Conservation (phyloP, 768 basidiomycete genomes). For the Termitomyces sp. region DNA sequence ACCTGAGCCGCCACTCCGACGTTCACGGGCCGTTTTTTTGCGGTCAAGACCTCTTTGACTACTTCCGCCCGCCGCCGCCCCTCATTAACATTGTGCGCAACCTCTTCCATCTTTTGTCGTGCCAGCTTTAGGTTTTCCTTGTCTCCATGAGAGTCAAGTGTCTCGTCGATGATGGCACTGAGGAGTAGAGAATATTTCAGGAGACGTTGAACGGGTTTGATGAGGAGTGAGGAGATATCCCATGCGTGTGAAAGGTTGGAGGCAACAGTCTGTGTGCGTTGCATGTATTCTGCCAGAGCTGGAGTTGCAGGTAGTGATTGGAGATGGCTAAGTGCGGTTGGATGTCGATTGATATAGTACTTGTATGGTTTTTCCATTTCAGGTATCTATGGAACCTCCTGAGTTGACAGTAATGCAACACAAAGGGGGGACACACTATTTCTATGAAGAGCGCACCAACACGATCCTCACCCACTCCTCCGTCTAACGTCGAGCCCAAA, state of each 20-base stretch:
- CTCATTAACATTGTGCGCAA: constrained; percentile 76
- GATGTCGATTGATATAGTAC: constrained; percentile 77
- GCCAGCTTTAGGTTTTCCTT: constrained; percentile 52
- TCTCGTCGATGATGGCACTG: constrained; percentile 67
- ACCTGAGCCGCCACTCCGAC: constrained; percentile 50
- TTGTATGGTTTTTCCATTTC: constrained; percentile 70
- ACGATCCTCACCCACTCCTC: constrained; percentile 61
- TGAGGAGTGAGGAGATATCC: constrained; percentile 91
- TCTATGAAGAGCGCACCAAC: constrained; percentile 70
- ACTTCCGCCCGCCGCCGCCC: constrained; percentile 72
- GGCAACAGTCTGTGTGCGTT: constrained; percentile 60
- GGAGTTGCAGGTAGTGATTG: constrained; percentile 38
- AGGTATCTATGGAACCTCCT: constrained; percentile 45
- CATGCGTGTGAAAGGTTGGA: constrained; percentile 78
- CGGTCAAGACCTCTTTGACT: constrained; percentile 64
- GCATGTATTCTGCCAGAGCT: constrained; percentile 60
- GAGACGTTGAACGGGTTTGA: constrained; percentile 95
- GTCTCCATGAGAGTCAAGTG: constrained; percentile 64
- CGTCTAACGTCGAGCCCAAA: constrained; percentile 56
- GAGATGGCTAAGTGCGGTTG: constrained; percentile 68
- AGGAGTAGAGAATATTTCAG: constrained; percentile 93
- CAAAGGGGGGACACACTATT: constrained; percentile 35
- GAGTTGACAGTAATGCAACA: constrained; percentile 5
- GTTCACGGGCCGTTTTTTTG: constrained; percentile 35
- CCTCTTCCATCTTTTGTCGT: constrained; percentile 58